phyloP scores from a whole-genome alignment of 139 green algal genomes.

The Trebouxia sp. region DNA sequence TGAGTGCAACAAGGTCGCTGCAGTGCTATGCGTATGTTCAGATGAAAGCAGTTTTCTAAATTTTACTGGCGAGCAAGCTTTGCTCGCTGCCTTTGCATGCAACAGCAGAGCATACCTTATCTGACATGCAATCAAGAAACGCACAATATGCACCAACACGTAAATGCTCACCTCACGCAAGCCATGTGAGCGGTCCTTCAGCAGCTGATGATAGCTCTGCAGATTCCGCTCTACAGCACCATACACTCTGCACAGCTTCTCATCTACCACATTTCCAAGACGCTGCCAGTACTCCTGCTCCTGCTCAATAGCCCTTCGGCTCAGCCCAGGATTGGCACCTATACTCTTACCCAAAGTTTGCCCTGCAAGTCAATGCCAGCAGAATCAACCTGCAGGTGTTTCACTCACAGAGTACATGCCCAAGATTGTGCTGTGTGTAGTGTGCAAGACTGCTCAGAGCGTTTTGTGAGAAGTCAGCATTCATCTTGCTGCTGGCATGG shows the following conservation, averaged over 20 bases:
- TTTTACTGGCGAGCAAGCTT: too few species aligned
- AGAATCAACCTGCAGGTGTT: too few species aligned
- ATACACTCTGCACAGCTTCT: constrained; percentile 65
- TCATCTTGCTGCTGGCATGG: too few species aligned
- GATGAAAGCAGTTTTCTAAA: too few species aligned
- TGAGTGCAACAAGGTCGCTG: too few species aligned
- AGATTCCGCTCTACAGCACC: constrained; percentile 69
- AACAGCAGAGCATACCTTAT: background rate
- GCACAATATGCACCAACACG: background rate
- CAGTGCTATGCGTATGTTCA: too few species aligned
- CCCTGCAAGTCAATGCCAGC: background rate
- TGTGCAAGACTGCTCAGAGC: too few species aligned
- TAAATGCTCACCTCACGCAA: constrained; percentile 3
- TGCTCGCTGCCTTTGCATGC: constrained; percentile 38
- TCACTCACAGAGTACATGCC: too few species aligned
- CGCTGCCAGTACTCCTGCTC: constrained; percentile 58
- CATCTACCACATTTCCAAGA: constrained; percentile 46
- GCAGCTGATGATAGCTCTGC: constrained; percentile 62
- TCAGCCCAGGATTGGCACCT: constrained; percentile 32
- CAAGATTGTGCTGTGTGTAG: too few species aligned
- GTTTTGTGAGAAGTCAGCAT: too few species aligned
- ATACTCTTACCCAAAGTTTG: constrained; percentile 11
- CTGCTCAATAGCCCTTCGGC: constrained; percentile 39
- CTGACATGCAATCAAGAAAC: too few species aligned
- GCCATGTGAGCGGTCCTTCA: constrained; percentile 39